Conservation (phyloP, 768 basidiomycete species). For the Nevesoporus exiguus region DNA sequence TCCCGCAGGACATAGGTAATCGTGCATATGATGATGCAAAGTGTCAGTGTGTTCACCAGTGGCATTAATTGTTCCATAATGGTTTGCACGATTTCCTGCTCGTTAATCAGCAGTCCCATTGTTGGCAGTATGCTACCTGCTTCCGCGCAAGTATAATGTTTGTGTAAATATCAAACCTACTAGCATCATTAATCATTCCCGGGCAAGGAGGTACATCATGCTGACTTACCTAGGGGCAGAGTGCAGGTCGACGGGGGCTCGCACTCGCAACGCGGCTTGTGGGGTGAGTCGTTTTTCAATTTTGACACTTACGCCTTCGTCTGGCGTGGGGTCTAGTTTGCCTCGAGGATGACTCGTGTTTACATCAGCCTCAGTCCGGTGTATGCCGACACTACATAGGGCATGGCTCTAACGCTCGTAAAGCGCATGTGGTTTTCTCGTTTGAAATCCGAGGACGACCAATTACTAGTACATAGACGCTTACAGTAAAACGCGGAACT, state of each 20-base stretch:
- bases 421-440: neutral
- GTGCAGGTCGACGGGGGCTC: neutral
- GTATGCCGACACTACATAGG: too few species aligned
- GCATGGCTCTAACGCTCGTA: neutral
- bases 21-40: constrained; percentile 18
- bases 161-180: neutral
- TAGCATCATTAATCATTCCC: neutral
- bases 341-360: constrained; percentile 7
- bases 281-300: too few species aligned
- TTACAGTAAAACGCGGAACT: too few species aligned
- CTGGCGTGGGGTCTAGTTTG: neutral
- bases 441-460: neutral
- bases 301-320: neutral
- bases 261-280: neutral
- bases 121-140: neutral
- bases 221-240: neutral
- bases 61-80: constrained; percentile 14
- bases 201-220: neutral
- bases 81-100: constrained; percentile 10
- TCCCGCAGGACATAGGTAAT: constrained; percentile 16
- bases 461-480: too few species aligned
- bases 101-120: constrained; percentile 23
- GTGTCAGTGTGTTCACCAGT: constrained; percentile 2
- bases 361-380: neutral
- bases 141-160: neutral